Evolutionary conservation across 106 monocot genomes (phyloP).

Genomic region (Agapanthus africanus): DNA sequence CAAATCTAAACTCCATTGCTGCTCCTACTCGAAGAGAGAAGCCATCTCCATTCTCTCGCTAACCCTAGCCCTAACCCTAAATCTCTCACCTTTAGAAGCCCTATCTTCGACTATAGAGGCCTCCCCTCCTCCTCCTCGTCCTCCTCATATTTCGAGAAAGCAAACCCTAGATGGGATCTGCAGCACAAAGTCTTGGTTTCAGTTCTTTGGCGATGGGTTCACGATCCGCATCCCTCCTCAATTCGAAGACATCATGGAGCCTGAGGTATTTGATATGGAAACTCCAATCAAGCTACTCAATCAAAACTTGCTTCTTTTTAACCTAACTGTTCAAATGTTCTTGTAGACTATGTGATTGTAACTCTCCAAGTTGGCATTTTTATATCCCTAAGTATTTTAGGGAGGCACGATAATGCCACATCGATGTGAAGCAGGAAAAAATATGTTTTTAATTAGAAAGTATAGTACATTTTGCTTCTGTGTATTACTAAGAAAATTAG

Average conservation of each 20-base stretch:
- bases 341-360: no score
- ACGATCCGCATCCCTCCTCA: conserved; percentile 75
- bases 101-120: conserved; percentile 13
- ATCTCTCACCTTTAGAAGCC: background rate
- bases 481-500: no score
- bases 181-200: conserved; percentile 82
- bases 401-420: no score
- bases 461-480: no score
- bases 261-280: background rate
- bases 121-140: background rate
- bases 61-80: conserved; percentile 13
- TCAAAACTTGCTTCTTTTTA: no score
- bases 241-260: conserved; percentile 49
- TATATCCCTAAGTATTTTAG: no score
- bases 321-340: no score
- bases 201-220: conserved; percentile 78
- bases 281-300: no score
- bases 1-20: background rate
- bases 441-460: no score
- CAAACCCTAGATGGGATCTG: conserved; percentile 36
- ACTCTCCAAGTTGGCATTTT: no score
- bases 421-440: no score
- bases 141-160: background rate
- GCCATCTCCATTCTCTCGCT: conserved; percentile 17
- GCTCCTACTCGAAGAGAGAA: conserved; percentile 20